Evolutionary conservation across 2,329 filamentous ascomycete genomes (phyloP).

Genomic region (Davidsoniella virescens): DNA sequence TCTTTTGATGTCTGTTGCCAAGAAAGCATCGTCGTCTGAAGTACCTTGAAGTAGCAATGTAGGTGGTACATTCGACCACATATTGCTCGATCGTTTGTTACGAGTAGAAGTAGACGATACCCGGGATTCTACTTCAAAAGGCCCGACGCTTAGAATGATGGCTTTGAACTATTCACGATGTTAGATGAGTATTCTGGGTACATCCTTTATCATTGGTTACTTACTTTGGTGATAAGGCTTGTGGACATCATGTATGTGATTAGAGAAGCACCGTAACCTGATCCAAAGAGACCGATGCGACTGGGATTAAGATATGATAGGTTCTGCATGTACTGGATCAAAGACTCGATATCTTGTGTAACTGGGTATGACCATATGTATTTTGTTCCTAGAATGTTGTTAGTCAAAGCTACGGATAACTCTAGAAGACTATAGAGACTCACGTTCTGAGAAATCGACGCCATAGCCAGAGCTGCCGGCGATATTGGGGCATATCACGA

Average conservation of each 20-base stretch:
- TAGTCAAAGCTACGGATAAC: neutral
- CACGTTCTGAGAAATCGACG: conserved; percentile 21
- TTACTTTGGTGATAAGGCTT: conserved; percentile 29
- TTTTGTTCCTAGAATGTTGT: neutral
- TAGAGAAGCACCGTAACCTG: conserved; percentile 43
- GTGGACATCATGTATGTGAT: conserved; percentile 42
- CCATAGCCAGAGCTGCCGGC: conserved; percentile 43
- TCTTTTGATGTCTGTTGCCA: no score
- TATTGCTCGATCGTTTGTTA: no score
- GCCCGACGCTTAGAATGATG: no score
- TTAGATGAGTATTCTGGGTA: no score
- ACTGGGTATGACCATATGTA: conserved; percentile 1
- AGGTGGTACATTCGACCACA: no score
- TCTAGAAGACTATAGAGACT: conserved; percentile 1
- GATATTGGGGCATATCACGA: conserved; percentile 42
- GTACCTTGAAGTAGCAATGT: no score
- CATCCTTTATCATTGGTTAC: neutral
- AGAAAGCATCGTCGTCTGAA: no score
- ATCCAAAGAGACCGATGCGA: conserved; percentile 36
- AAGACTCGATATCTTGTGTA: conserved; percentile 33
- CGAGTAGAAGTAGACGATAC: no score
- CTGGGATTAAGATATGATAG: conserved; percentile 37
- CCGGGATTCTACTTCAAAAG: no score
- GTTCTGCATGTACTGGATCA: conserved; percentile 33
- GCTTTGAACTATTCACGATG: no score